A percentile compares a stretch with the other conserved stretches of the same genome.
Evolutionary conservation across 1,284 basidiomycete genomes (phyloP).

Genomic region (Cryptococcus floricola): DNA sequence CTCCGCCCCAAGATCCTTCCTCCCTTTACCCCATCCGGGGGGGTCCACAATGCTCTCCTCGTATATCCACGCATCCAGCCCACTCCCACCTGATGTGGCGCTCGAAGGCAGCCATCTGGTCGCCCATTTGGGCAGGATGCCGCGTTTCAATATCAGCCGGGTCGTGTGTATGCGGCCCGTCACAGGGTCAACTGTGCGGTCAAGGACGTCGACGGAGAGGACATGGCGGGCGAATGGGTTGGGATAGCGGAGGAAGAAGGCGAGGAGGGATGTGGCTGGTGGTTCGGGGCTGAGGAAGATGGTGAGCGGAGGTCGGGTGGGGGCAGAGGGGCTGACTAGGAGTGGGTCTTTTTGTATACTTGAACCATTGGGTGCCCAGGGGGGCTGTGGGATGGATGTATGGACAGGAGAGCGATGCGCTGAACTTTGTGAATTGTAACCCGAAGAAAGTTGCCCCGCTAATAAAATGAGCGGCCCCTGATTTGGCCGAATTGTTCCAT

Average conservation of each 20-base stretch:
- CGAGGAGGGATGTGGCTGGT: constrained; percentile 74
- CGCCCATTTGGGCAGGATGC: constrained; percentile 83
- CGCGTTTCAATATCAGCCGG: constrained; percentile 86
- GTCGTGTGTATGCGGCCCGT: constrained; percentile 76
- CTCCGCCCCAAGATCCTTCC: not conserved
- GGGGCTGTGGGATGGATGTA: too few species aligned
- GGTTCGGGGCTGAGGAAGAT: constrained; percentile 36
- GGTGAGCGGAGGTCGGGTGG: not conserved
- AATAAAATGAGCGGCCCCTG: too few species aligned
- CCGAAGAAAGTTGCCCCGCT: too few species aligned
- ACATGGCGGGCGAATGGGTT: constrained; percentile 95
- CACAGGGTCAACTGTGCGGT: constrained; percentile 64
- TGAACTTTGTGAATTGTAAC: too few species aligned
- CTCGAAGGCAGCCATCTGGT: constrained; percentile 67
- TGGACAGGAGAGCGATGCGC: too few species aligned
- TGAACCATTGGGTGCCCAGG: constrained; percentile 12
- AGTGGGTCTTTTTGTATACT: constrained; percentile 19
- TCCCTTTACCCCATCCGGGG: constrained; percentile 27
- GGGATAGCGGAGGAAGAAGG: constrained; percentile 93
- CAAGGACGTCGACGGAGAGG: constrained; percentile 89
- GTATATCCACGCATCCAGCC: constrained; percentile 68
- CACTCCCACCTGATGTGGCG: constrained; percentile 54
- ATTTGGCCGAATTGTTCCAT: too few species aligned
- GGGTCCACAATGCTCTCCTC: constrained; percentile 77
- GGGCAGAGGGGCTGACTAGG: constrained; percentile 10